Conservation (phyloP, 2,329 filamentous ascomycete species). For the Paecilomyces dactylethromorphus region DNA sequence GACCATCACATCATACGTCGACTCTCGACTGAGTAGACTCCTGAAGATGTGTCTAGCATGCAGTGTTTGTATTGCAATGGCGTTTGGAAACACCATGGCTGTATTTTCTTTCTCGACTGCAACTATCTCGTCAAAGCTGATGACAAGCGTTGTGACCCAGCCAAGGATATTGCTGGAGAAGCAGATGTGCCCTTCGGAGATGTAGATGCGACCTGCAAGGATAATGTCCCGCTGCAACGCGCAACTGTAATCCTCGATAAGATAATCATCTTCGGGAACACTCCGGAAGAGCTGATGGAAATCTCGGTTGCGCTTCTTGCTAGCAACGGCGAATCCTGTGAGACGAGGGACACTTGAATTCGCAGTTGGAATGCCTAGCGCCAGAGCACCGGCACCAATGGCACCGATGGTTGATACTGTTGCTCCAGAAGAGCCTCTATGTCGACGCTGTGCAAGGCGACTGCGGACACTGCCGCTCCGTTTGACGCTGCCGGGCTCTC, state of each 20-base stretch:
- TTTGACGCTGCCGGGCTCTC: conserved; percentile 50
- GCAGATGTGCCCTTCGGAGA: conserved; percentile 94
- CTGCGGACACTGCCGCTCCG: conserved; percentile 64
- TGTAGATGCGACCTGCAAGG: conserved; percentile 85
- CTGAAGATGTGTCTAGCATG: conserved; percentile 95
- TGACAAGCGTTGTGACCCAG: conserved; percentile 95
- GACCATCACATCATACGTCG: conserved; percentile 93
- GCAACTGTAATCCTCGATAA: conserved; percentile 98
- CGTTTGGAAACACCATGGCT: conserved; percentile 92
- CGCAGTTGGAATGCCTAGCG: conserved; percentile 58
- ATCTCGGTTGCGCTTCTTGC: conserved; percentile 90
- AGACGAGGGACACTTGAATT: conserved; percentile 62
- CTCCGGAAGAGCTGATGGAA: conserved; percentile 93
- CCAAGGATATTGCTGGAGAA: conserved; percentile 99
- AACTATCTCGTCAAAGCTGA: conserved; percentile 96
- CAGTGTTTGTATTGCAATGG: conserved; percentile 90
- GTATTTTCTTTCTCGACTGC: conserved; percentile 96
- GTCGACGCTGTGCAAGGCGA: conserved; percentile 58
- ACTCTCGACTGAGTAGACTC: conserved; percentile 87
- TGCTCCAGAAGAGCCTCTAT: conserved; percentile 74
- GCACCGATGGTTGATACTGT: conserved; percentile 65
- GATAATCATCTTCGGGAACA: conserved; percentile 93
- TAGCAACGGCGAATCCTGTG: conserved; percentile 92
- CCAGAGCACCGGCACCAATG: conserved; percentile 63
- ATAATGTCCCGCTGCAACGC: conserved; percentile 93